These are phyloP conservation scores for Phytophthora nicotianae DNA, from an alignment of 352 stramenopile species.

Conservation along the genomic window DNA sequence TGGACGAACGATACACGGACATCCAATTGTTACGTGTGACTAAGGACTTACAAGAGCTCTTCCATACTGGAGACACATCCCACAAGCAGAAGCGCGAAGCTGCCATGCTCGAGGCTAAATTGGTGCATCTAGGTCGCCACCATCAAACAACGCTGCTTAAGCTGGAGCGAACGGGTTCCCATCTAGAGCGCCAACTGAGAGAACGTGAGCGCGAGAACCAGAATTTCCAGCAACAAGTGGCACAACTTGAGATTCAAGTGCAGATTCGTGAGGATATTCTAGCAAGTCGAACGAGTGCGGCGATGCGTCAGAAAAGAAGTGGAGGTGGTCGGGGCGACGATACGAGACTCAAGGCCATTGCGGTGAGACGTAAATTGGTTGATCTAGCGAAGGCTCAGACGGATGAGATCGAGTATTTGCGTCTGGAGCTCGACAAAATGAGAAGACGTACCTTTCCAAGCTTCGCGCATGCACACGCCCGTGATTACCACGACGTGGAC, in stretches of 20 bases:
- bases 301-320: slow-evolving; percentile 37
- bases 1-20: slow-evolving; percentile 93
- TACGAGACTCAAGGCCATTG: slow-evolving; percentile 85
- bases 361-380: slow-evolving; percentile 87
- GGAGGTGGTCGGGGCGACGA: slow-evolving; percentile 22
- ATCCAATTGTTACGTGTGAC: slow-evolving; percentile 93
- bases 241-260: slow-evolving; percentile 82
- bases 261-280: slow-evolving; percentile 90
- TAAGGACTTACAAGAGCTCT: slow-evolving; percentile 92
- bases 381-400: slow-evolving; percentile 90
- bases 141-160: slow-evolving; percentile 75
- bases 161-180: slow-evolving; percentile 47
- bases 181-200: slow-evolving; percentile 64
- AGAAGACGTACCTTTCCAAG: slow-evolving; percentile 92
- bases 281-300: slow-evolving; percentile 64
- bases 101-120: slow-evolving; percentile 74
- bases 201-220: slow-evolving; percentile 86
- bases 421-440: slow-evolving; percentile 91
- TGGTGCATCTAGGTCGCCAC: slow-evolving; percentile 62
- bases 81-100: slow-evolving; percentile 83
- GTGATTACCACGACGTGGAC: slow-evolving; percentile 44
- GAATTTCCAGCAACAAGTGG: slow-evolving; percentile 73
- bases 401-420: slow-evolving; percentile 91
- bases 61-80: slow-evolving; percentile 82
- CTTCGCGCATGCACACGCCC: slow-evolving; percentile 73